These are phyloP conservation scores for Heterobasidion irregulare DNA, from an alignment of 1,284 basidiomycete genomes.

Conservation along the genomic window DNA sequence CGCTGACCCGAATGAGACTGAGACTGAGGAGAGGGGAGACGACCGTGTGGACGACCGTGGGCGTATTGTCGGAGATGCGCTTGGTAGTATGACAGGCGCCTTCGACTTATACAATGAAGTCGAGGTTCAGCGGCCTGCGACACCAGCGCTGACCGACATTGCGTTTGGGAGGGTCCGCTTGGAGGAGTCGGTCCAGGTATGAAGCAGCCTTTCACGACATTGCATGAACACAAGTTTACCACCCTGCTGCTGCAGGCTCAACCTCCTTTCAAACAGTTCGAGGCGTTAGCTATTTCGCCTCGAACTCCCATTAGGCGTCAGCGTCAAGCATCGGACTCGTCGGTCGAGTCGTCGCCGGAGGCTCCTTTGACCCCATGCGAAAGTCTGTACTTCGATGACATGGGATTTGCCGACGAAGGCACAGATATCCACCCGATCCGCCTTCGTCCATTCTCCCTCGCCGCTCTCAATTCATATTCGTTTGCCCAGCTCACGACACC, in stretches of 20 bases:
- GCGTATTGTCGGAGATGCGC: background rate
- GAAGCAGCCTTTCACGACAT: background rate
- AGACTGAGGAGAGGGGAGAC: slow-evolving; percentile 6
- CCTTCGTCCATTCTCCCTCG: slow-evolving; percentile 6
- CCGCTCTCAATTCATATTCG: slow-evolving; percentile 11
- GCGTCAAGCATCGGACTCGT: slow-evolving; percentile 28
- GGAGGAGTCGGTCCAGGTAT: slow-evolving; percentile 9
- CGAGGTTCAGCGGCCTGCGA: slow-evolving; percentile 11
- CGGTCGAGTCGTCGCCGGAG: slow-evolving; percentile 51
- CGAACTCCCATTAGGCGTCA: slow-evolving; percentile 36
- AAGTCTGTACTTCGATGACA: slow-evolving; percentile 20
- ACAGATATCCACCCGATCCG: slow-evolving; percentile 11
- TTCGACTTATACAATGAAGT: slow-evolving; percentile 10
- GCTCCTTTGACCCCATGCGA: slow-evolving; percentile 32
- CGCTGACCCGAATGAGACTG: slow-evolving; percentile 5
- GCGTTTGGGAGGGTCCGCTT: background rate
- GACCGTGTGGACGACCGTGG: background rate
- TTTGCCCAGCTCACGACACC: slow-evolving; percentile 7
- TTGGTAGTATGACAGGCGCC: slow-evolving; percentile 3
- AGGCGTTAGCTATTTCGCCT: slow-evolving; percentile 43
- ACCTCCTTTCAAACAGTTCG: slow-evolving; percentile 34
- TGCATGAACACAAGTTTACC: slow-evolving; percentile 1
- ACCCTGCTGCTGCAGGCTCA: slow-evolving; percentile 9
- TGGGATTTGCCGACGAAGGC: slow-evolving; percentile 19
- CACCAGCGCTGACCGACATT: slow-evolving; percentile 6